These are phyloP conservation scores for Bacterosira constricta DNA, from an alignment of 108 stramenopile species.

Conservation along the genomic window DNA sequence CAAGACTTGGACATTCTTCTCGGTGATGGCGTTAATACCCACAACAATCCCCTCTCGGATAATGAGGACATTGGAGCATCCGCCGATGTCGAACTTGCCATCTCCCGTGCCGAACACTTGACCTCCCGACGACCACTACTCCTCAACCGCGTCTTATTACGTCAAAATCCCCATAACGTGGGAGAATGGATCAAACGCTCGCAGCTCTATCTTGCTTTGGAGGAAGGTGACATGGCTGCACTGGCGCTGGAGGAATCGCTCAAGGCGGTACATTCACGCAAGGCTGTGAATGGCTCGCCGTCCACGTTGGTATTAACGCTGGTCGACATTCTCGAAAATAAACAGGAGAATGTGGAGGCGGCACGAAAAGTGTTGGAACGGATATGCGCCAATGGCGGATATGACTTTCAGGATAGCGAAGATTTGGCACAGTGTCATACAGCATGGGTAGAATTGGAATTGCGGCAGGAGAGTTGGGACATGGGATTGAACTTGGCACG, in stretches of 20 bases:
- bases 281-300: slow-evolving; percentile 81
- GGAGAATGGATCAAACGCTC: slow-evolving; percentile 95
- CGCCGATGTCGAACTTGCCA: slow-evolving; percentile 88
- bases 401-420: slow-evolving; percentile 80
- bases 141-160: slow-evolving; percentile 90
- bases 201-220: slow-evolving; percentile 67
- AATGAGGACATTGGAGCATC: slow-evolving; percentile 43
- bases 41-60: slow-evolving; percentile 9
- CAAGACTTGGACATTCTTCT: slow-evolving; percentile 76
- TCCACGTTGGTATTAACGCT: slow-evolving; percentile 80
- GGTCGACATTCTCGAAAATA: slow-evolving; percentile 85
- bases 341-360: slow-evolving; percentile 63
- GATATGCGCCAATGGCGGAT: slow-evolving; percentile 60
- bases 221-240: slow-evolving; percentile 54
- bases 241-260: slow-evolving; percentile 79
- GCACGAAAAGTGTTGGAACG: slow-evolving; percentile 86
- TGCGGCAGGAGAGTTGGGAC: slow-evolving; percentile 91
- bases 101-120: slow-evolving; percentile 94
- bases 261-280: slow-evolving; percentile 64
- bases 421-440: slow-evolving; percentile 93
- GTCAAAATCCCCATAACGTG: slow-evolving; percentile 98
- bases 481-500: slow-evolving; percentile 85
- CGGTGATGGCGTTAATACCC: slow-evolving; percentile 35
- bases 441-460: slow-evolving; percentile 94
- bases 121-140: slow-evolving; percentile 92